Evolutionary conservation across 441 rosid genomes (phyloP), one percentile per base, ranked within the genome.

Genomic region (Populus tomentosa): DNA sequence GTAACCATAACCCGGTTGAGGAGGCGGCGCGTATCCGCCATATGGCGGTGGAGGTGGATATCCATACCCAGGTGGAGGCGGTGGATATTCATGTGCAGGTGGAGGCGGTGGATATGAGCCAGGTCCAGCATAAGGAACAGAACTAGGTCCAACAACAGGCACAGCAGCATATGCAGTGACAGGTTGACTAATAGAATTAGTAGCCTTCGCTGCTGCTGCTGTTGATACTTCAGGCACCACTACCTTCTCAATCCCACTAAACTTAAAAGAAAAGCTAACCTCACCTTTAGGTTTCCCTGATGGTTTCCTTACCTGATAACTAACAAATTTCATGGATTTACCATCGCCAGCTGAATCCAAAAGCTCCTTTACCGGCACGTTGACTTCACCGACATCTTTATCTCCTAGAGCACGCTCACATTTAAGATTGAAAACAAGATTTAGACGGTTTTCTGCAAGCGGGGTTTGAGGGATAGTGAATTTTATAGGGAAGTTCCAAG

Each of bases 371-470:
- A 94, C 73, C 4, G 94, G 94, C 4, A 94, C 86, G 80, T 74
- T 76, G 62, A 94, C 93, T 23, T 79, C 85, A 11, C 94, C 97
- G 23, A 94, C 73, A 20, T 88, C 91, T 62, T 82, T 87, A 66
- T 92, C 95, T 2, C 98, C 94, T 1, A 91, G 76, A 53, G 83
- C 85, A 6, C 92, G 84, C 21, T 89, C 90, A 84, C 92, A 86
- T 32, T 88, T 88, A 74, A 92, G 70, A 81, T 88, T 85, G 78
- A 94, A 80, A 10, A 80, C 80, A 38, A 94, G 80, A 10, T 71
- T 83, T 42, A 92, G 79, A 35, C 85, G 85, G 71, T 86, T 89
- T 80, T 85, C 87, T 67, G 81, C 85, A 8, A 84, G 90, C 42
- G 82, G 67, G 5, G 84, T 16, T 30, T 88, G 89, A 9, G 83